Conservation (phyloP, 108 stramenopile species). For the Craspedostauros australis region DNA sequence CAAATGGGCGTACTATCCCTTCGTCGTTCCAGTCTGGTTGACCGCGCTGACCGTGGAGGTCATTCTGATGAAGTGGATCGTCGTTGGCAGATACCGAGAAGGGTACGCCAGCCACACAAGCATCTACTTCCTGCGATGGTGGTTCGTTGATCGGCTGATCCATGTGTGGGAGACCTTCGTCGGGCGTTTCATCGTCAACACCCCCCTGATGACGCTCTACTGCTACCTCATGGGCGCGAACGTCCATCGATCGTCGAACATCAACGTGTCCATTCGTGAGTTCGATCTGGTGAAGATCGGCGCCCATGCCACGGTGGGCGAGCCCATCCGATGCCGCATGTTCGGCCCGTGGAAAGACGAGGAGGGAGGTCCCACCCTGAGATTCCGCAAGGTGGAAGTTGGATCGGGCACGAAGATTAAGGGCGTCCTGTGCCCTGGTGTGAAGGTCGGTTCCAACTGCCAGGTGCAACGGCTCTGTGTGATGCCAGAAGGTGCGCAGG, state of each 20-base stretch:
- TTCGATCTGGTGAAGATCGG: constrained; percentile 3
- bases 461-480: background rate
- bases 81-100: constrained; percentile 6
- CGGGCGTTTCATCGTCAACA: constrained; percentile 4
- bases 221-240: constrained; percentile 4
- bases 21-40: constrained; percentile 2
- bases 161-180: background rate
- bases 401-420: background rate
- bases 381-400: background rate
- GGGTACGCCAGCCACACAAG: background rate
- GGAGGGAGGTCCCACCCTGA: background rate
- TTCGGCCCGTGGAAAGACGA: constrained; percentile 1
- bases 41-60: background rate
- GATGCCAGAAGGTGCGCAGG: constrained; percentile 3
- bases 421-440: background rate
- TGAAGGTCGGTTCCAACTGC: background rate
- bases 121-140: background rate
- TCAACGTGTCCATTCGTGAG: constrained; percentile 2
- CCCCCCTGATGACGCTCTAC: constrained; percentile 1
- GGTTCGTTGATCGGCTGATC: background rate
- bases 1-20: background rate
- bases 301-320: background rate
- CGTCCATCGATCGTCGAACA: background rate
- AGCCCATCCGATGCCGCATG: background rate
- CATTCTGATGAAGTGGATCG: constrained; percentile 6